Conservation (phyloP, 257 asterid genomes). For the Nicotiana sylvestris region DNA sequence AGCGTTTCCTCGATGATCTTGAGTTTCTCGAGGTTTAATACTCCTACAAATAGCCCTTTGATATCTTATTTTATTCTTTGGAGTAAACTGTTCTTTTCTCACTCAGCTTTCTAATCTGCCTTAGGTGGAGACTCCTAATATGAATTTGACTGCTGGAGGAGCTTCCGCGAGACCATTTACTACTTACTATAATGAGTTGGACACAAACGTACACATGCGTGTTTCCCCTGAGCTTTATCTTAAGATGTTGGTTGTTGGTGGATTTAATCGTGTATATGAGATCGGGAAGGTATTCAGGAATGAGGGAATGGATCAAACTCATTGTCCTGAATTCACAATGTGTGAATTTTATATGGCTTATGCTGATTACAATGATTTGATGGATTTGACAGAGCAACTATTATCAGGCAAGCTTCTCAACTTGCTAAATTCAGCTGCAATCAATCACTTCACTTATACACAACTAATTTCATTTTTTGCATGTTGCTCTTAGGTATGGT, state of each 20-base stretch:
- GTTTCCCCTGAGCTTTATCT: conserved; percentile 14
- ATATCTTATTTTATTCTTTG: not conserved
- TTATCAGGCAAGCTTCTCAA: not conserved
- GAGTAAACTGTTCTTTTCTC: too few relatives aligned
- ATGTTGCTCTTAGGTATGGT: not conserved
- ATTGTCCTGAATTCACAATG: conserved; percentile 11
- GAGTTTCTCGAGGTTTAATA: conserved; percentile 3
- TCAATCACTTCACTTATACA: not conserved
- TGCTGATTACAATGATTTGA: conserved; percentile 1
- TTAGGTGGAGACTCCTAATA: conserved; percentile 10
- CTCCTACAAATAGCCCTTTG: not conserved
- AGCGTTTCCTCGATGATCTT: not conserved
- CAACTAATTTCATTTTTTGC: not conserved
- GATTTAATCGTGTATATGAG: conserved; percentile 9
- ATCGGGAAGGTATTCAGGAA: conserved; percentile 9
- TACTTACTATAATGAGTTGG: not conserved
- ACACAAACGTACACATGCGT: not conserved
- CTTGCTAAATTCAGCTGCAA: not conserved
- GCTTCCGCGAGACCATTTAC: conserved; percentile 6
- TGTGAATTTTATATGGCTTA: conserved; percentile 13
- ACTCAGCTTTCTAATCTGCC: not conserved
- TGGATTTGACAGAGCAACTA: conserved; percentile 12
- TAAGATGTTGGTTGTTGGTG: conserved; percentile 10
- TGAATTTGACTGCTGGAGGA: conserved; percentile 10
- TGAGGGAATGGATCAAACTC: conserved; percentile 11